Percentiles rank a stretch among this genome's conserved stretches.
Conservation (phyloP, 2,329 filamentous ascomycete species). For the Grosmannia clavigera region DNA sequence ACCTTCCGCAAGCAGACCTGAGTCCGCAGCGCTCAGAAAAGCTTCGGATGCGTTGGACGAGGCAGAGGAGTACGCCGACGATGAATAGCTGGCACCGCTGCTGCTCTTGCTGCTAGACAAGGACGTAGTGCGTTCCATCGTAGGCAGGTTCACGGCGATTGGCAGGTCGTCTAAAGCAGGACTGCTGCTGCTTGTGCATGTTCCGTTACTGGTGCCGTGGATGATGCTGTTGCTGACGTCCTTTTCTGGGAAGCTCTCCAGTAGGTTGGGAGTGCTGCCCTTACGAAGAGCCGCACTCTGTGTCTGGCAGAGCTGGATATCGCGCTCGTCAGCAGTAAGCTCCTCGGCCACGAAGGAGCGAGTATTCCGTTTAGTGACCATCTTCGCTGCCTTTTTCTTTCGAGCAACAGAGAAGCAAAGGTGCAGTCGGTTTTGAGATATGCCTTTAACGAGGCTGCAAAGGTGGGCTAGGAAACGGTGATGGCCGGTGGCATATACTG, state of each 20-base stretch:
- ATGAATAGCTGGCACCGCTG: constrained; percentile 8
- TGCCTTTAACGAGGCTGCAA: background rate
- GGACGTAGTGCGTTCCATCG: background rate
- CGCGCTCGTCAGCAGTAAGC: constrained; percentile 7
- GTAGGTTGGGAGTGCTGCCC: background rate
- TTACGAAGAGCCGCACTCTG: background rate
- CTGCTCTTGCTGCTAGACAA: constrained; percentile 2
- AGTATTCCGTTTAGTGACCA: constrained; percentile 12
- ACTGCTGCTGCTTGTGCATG: background rate
- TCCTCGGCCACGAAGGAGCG: constrained; percentile 12
- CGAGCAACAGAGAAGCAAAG: background rate
- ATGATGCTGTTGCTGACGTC: background rate
- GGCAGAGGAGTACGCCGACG: constrained; percentile 4
- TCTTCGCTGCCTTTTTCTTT: background rate
- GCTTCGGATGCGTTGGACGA: constrained; percentile 2
- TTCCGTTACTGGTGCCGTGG: background rate
- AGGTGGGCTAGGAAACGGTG: background rate
- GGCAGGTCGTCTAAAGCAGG: background rate
- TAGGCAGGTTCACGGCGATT: background rate
- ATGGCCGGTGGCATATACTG: background rate
- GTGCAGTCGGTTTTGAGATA: background rate
- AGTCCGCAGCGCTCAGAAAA: background rate
- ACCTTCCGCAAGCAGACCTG: constrained; percentile 1
- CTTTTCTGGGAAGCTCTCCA: background rate
- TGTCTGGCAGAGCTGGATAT: constrained; percentile 2